Evolutionary conservation across 2,329 filamentous ascomycete species (phyloP), one percentile per base, ranked within the genome.

Genomic region (Pseudocercospora eumusae): DNA sequence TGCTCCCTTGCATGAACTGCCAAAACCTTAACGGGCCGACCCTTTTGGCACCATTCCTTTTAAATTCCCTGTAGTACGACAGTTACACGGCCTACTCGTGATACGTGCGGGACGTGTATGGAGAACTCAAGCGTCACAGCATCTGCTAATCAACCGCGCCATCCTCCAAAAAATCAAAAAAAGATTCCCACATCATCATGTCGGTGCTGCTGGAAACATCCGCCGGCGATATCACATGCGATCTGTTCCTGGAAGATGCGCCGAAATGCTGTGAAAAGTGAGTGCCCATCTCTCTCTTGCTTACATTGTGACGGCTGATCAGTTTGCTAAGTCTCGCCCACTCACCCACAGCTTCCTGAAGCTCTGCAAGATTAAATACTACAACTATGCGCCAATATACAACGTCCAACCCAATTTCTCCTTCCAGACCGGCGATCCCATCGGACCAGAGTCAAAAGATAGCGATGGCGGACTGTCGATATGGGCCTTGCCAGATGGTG

Each of bases 351-450:
- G 92, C 83, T 98, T 99, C 77, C 82, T 99, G 61, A 98, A 99
- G 83, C 90, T 99, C 70, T 97, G 95, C 86, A 98, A 98, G 80
- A 83, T 92, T 78, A 99, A 97, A 81, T 99, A 98, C 81, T 99
- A 97, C 86, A 98, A 98, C 81, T 98, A 96, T 77, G 88, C 92
- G 5, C 95, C 93, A 25, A 81, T 98, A 59, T 91, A 97, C 79
- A 92, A 89, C 68, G 86, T 99, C 40, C 95, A 97, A 75, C 95
- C 93, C 76, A 88, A 92, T 78, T 98, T 97, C 78, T 96, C 93
- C 64, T 96, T 96, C 78, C 93, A 98, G 78, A 96, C 91, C 31
- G 93, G 93, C 75, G 95, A 98, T 73, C 93, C 93, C 11, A 87
- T 98, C 57, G 93, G 95, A 11, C 93, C 93, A 11, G 86, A 89